Base-by-base conservation (phyloP, 148 eudicot genomes). In the Talinum fruticosum region DNA sequence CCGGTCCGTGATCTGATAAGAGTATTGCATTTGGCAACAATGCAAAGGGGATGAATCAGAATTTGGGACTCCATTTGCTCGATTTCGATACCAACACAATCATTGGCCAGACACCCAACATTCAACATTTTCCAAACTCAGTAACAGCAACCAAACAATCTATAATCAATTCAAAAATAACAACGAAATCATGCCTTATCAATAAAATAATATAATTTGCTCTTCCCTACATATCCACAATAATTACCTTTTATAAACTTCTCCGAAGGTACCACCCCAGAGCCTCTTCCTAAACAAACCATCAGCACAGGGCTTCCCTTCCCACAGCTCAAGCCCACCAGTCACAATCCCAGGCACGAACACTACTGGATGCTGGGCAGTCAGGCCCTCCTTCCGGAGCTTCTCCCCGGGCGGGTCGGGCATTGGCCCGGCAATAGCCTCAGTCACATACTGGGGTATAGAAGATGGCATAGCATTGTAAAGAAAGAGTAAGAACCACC, bases 241-340 rank as follows among this genome's bases (percentile, higher is more conserved):
- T 28, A 33, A 24, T n/a, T 86, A 95, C 99, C 99, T 90, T 70
- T 91, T 95, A 83, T 92, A 95, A 23, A 92, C 89, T 78, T 92
- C 97, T 2, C 99, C 97, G 83, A 95, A 95, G 0, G 99, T 92
- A 8, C 97, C 99, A 45, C 96, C 99, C 99, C 99, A 95, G 19
- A 95, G 89, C 69, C 98, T 79, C 84, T 91, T 94, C 81, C 97
- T 78, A 74, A 94, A 94, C 87, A 94, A 80, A 0, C 91, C 97
- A 5, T 91, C 90, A 36, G 94, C 96, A 83, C 99, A 96, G 51
- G 88, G 88, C 69, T 93, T 91, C 28, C 99, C 99, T 74, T 93
- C 97, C 99, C 99, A 96, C 54, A 96, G 67, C 82, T 96, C 99
- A 23, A 96, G 86, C 76, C 99, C 99, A 6, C 91, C 97, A 0